Evolutionary conservation across 2,329 filamentous ascomycete species (phyloP).

Genomic region (Teratosphaeriaceae sp.): DNA sequence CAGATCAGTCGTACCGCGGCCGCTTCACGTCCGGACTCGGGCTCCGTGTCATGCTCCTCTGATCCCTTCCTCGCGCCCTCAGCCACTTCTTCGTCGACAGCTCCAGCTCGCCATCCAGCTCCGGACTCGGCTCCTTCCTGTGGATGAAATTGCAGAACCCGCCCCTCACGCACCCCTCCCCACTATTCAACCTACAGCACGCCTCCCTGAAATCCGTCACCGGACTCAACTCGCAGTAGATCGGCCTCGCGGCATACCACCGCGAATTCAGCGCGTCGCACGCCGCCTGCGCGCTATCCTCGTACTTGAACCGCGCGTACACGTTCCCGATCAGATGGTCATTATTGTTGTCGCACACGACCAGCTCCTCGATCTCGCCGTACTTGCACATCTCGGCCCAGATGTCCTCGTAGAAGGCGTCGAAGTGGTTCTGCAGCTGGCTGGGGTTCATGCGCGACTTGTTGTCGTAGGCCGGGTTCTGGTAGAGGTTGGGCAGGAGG

Average conservation of each 20-base stretch:
- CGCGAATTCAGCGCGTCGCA: slow-evolving; percentile 90
- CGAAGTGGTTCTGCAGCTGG: slow-evolving; percentile 98
- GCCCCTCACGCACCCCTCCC: slow-evolving; percentile 90
- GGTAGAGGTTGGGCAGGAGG: slow-evolving; percentile 96
- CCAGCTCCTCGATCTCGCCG: slow-evolving; percentile 93
- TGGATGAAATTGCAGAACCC: slow-evolving; percentile 99
- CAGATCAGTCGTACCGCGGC: slow-evolving; percentile 51
- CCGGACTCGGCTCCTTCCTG: slow-evolving; percentile 84
- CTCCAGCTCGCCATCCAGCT: slow-evolving; percentile 81
- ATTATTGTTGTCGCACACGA: slow-evolving; percentile 99
- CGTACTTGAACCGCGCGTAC: slow-evolving; percentile 99
- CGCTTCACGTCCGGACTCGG: slow-evolving; percentile 79
- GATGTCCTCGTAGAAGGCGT: slow-evolving; percentile 99
- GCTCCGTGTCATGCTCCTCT: slow-evolving; percentile 72
- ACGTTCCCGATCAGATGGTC: slow-evolving; percentile 99
- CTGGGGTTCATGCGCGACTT: slow-evolving; percentile 84
- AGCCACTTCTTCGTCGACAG: slow-evolving; percentile 96
- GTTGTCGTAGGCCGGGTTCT: slow-evolving; percentile 89
- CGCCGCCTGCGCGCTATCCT: slow-evolving; percentile 87
- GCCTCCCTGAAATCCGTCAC: slow-evolving; percentile 98
- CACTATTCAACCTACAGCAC: slow-evolving; percentile 88
- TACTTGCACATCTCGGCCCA: slow-evolving; percentile 99
- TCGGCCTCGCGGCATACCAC: slow-evolving; percentile 95
- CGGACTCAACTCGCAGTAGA: slow-evolving; percentile 95
- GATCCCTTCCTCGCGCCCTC: slow-evolving; percentile 74